These are phyloP conservation scores for Phytopythium montanum DNA, from an alignment of 352 stramenopile genomes.

Conservation along the genomic window DNA sequence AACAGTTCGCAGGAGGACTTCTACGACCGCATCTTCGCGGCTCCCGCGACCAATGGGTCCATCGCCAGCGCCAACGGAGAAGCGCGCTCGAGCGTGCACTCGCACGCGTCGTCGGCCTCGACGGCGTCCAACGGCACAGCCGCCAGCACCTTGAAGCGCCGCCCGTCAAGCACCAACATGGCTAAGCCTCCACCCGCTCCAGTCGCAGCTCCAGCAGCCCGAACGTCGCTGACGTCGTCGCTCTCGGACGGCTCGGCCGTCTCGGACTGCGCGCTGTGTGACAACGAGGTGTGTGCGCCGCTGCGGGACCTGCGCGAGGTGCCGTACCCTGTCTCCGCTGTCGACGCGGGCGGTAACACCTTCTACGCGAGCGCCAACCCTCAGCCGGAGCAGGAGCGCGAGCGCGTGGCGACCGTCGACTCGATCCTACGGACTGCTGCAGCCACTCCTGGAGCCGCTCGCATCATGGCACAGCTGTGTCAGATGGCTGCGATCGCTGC, in stretches of 20 bases:
- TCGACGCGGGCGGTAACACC: conserved; percentile 19
- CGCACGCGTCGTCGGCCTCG: conserved; percentile 2
- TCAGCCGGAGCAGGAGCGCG: conserved; percentile 58
- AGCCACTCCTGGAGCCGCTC: conserved; percentile 30
- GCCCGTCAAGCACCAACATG: conserved; percentile 1
- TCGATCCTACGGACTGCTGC: conserved; percentile 37
- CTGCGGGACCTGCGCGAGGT: conserved; percentile 49
- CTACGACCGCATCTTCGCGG: conserved; percentile 52
- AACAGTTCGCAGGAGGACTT: conserved; percentile 43
- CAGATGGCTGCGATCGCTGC: conserved; percentile 77
- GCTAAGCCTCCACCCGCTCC: not conserved
- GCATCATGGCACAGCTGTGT: conserved; percentile 62
- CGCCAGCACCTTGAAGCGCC: not conserved
- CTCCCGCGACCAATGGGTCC: conserved; percentile 5
- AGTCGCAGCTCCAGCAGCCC: not conserved
- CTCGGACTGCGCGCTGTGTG: conserved; percentile 48
- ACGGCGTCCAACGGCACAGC: conserved; percentile 1
- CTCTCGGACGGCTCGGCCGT: not conserved
- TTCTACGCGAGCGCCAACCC: conserved; percentile 38
- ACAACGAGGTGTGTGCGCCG: conserved; percentile 54
- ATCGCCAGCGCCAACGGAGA: not conserved
- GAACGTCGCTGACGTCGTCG: conserved; percentile 1
- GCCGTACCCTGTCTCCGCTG: conserved; percentile 36
- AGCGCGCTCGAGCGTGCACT: not conserved
- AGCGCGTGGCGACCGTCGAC: conserved; percentile 42